Conservation (phyloP, 176 grass and related monocot genomes). For the Juncus effusus region DNA sequence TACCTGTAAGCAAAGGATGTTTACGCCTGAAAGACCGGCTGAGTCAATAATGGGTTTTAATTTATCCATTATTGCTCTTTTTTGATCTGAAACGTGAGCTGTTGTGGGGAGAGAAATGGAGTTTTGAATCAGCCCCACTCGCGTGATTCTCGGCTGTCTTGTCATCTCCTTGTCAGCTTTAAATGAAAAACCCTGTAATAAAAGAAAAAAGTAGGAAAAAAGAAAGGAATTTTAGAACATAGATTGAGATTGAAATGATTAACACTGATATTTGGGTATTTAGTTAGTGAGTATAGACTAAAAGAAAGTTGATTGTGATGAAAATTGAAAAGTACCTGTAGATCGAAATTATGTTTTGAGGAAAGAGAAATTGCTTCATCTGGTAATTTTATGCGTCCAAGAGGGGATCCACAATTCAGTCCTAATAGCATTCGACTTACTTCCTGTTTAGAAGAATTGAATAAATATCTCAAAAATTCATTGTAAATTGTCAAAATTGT, state of each 20-base stretch:
- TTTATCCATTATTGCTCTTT: slow-evolving; percentile 79
- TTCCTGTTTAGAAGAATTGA: slow-evolving; percentile 46
- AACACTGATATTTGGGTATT: background rate
- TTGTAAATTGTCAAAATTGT: background rate
- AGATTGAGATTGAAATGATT: background rate
- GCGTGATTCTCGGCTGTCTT: slow-evolving; percentile 49
- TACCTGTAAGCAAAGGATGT: slow-evolving; percentile 95
- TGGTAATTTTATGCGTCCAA: slow-evolving; percentile 44
- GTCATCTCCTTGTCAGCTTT: slow-evolving; percentile 68
- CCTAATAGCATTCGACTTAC: slow-evolving; percentile 71
- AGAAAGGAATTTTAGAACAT: background rate
- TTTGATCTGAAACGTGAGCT: slow-evolving; percentile 73
- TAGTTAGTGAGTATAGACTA: background rate
- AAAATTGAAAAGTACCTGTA: slow-evolving; percentile 51
- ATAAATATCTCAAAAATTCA: slow-evolving; percentile 19
- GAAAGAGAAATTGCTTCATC: slow-evolving; percentile 41
- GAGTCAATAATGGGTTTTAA: slow-evolving; percentile 76
- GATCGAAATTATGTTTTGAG: slow-evolving; percentile 54
- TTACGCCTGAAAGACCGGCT: slow-evolving; percentile 83
- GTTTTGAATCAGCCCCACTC: slow-evolving; percentile 93
- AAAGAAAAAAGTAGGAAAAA: slow-evolving; percentile 10
- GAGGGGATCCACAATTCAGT: slow-evolving; percentile 62
- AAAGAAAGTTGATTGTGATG: background rate
- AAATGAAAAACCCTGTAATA: slow-evolving; percentile 65
- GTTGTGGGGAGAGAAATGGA: slow-evolving; percentile 79